Conservation (phyloP, 495 filamentous ascomycete genomes). For the Astrocystis sublimbata region DNA sequence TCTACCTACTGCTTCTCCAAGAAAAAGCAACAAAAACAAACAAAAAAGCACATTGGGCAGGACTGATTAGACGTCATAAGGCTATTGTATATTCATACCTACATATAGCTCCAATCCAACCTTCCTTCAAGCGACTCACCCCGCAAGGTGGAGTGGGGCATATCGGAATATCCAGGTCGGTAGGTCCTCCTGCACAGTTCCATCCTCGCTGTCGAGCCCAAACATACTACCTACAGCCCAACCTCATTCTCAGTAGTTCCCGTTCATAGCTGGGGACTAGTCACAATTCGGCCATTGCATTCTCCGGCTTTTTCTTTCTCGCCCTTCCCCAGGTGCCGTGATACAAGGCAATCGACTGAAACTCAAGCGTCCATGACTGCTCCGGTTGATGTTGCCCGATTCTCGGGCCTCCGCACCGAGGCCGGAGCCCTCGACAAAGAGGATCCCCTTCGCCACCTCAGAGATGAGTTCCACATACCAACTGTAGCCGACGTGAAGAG, state of each 20-base stretch:
- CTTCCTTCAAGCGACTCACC: constrained; percentile 9
- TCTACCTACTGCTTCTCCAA: not conserved
- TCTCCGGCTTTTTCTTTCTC: not conserved
- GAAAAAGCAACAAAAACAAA: no score
- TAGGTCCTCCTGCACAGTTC: not conserved
- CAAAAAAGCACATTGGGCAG: not conserved
- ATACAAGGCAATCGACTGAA: not conserved
- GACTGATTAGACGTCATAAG: not conserved
- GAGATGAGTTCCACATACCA: constrained; percentile 82
- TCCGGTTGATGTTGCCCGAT: constrained; percentile 26
- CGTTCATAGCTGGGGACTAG: constrained; percentile 3
- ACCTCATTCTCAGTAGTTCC: constrained; percentile 4
- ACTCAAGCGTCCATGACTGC: constrained; percentile 19
- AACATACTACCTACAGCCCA: constrained; percentile 9
- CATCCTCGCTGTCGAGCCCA: constrained; percentile 6
- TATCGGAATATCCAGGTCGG: not conserved
- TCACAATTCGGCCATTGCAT: not conserved
- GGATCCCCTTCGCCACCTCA: constrained; percentile 67
- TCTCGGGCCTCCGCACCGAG: constrained; percentile 54
- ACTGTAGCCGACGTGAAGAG: constrained; percentile 75
- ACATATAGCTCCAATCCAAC: no score
- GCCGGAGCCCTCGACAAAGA: constrained; percentile 58
- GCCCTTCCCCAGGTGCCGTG: constrained; percentile 18
- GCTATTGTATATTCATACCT: no score
- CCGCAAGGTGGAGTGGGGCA: not conserved